phyloP scores from a whole-genome alignment of 2,329 filamentous ascomycete genomes.

The Pestalotiopsis sp. region DNA sequence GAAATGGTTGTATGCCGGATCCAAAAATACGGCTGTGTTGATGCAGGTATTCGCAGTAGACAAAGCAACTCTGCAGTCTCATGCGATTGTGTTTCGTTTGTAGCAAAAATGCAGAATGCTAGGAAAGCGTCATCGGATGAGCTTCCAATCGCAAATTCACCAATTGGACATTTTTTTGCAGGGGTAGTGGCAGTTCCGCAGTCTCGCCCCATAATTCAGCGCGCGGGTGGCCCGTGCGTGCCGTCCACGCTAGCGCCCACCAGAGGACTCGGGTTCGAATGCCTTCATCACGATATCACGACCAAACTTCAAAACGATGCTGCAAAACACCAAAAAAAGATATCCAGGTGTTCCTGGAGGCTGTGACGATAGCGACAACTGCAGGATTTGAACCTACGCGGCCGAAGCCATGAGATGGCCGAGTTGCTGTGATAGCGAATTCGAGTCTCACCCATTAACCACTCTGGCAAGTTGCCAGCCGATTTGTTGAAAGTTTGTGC shows the following conservation, averaged over 20 bases:
- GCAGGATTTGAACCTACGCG: slow-evolving; percentile 16
- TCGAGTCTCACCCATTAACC: slow-evolving; percentile 16
- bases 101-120: background rate
- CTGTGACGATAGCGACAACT: slow-evolving; percentile 11
- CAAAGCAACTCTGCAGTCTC: background rate
- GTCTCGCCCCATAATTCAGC: background rate
- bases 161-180: slow-evolving; percentile 7
- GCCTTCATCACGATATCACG: background rate
- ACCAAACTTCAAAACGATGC: background rate
- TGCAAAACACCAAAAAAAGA: background rate
- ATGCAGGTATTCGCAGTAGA: background rate
- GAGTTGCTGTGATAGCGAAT: background rate
- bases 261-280: slow-evolving; percentile 4
- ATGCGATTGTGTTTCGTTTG: background rate
- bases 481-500: background rate
- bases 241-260: background rate
- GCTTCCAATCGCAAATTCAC: background rate
- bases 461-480: slow-evolving; percentile 15
- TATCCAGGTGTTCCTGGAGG: background rate
- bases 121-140: background rate
- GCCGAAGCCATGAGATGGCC: slow-evolving; percentile 15
- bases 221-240: background rate
- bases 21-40: background rate
- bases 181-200: background rate
- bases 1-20: background rate